phyloP scores from a whole-genome alignment of 2,329 filamentous ascomycete species.

The Sclerotinia borealis region DNA sequence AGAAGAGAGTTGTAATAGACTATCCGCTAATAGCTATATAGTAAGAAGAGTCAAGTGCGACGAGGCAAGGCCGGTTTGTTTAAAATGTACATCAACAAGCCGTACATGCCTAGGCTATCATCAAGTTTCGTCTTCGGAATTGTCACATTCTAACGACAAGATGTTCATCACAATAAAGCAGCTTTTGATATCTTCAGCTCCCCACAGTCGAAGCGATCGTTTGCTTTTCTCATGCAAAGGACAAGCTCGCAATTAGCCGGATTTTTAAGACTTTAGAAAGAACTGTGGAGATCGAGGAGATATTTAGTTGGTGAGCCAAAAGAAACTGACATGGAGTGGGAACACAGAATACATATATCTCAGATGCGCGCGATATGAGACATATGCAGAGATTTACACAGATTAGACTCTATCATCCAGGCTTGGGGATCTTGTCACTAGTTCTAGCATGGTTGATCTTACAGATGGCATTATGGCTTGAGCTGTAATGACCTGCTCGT shows the following conservation, averaged over 20 bases:
- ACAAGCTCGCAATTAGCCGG: conserved; percentile 56
- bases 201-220: conserved; percentile 36
- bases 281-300: conserved; percentile 20
- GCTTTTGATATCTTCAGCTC: conserved; percentile 12
- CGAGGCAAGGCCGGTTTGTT: conserved; percentile 21
- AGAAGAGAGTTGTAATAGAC: not conserved
- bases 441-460: no score
- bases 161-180: not conserved
- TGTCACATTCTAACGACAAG: not conserved
- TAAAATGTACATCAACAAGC: conserved; percentile 20
- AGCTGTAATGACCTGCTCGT: not conserved
- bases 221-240: conserved; percentile 51
- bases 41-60: conserved; percentile 26
- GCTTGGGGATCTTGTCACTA: not conserved
- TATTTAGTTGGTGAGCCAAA: conserved; percentile 15
- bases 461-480: not conserved
- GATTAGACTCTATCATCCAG: no score
- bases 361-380: not conserved
- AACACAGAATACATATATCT: not conserved
- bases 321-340: no score
- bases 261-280: conserved; percentile 41
- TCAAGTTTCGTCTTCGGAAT: not conserved
- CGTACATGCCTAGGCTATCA: conserved; percentile 26
- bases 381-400: not conserved
- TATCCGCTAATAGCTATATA: not conserved